phyloP scores from a whole-genome alignment of 192 early-diverging fungal genomes.

The Backusella circina region DNA sequence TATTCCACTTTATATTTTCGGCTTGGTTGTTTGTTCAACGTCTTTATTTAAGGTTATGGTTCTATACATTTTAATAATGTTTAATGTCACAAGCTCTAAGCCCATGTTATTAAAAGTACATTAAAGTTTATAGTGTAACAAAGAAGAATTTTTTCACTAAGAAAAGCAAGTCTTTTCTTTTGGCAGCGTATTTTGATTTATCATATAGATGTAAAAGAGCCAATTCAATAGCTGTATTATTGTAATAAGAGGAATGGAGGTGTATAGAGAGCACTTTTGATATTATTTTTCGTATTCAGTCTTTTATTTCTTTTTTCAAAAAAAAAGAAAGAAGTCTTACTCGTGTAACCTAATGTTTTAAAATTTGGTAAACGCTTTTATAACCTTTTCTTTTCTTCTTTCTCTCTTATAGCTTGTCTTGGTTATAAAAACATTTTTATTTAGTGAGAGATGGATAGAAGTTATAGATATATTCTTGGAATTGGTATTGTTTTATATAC shows the following conservation, averaged over 20 bases:
- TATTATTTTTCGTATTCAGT: too few species aligned
- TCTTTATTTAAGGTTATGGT: background rate
- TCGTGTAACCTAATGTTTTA: background rate
- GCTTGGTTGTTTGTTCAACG: background rate
- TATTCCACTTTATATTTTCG: background rate
- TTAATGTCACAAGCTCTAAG: too few species aligned
- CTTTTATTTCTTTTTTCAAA: too few species aligned
- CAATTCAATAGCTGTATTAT: background rate
- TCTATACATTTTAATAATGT: background rate
- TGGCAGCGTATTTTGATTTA: background rate
- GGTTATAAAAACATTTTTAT: background rate
- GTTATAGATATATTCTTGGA: background rate
- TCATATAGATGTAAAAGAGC: background rate
- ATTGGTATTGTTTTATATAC: background rate
- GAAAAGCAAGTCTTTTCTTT: constrained; percentile 24
- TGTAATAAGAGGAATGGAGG: too few species aligned
- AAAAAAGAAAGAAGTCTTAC: background rate
- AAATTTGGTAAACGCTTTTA: background rate
- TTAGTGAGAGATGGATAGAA: background rate
- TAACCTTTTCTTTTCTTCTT: background rate
- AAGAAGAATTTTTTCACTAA: background rate
- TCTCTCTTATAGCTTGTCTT: background rate
- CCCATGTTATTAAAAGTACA: background rate
- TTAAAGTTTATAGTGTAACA: background rate
- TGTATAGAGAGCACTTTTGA: too few species aligned